Evolutionary conservation across 306 rosid species (phyloP).

Genomic region (Carpinus viminea): DNA sequence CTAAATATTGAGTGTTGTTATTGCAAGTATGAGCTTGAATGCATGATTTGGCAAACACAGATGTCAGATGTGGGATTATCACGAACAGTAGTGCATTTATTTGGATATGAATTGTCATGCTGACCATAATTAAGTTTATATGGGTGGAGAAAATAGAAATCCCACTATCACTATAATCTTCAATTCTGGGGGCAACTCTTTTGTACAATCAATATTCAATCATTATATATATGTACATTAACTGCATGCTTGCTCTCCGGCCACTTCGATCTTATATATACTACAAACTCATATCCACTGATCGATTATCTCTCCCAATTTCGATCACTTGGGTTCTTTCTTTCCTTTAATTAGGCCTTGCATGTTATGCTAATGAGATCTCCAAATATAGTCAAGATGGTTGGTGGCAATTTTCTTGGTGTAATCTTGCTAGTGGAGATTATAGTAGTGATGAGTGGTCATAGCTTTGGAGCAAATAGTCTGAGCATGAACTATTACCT

Average conservation of each 20-base stretch:
- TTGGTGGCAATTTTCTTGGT: slow-evolving; percentile 22
- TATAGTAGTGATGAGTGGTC: slow-evolving; percentile 25
- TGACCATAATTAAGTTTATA: slow-evolving; percentile 7
- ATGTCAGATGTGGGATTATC: too few species aligned
- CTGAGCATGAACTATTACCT: slow-evolving; percentile 58
- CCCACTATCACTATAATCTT: slow-evolving; percentile 31
- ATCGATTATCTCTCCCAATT: slow-evolving; percentile 5
- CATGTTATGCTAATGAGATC: neutral
- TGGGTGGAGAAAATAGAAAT: slow-evolving; percentile 23
- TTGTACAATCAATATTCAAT: slow-evolving; percentile 17
- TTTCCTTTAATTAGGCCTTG: slow-evolving; percentile 3
- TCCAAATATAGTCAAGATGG: slow-evolving; percentile 34
- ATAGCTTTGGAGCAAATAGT: slow-evolving; percentile 34
- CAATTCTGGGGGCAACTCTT: slow-evolving; percentile 16
- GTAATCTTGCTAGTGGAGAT: slow-evolving; percentile 34
- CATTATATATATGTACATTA: slow-evolving; percentile 25
- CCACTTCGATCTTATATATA: neutral
- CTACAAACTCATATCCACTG: slow-evolving; percentile 33
- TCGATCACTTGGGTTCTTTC: slow-evolving; percentile 11
- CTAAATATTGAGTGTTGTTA: too few species aligned
- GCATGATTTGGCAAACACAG: too few species aligned
- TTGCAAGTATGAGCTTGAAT: too few species aligned
- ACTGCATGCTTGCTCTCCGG: slow-evolving; percentile 4
- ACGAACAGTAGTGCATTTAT: too few species aligned
- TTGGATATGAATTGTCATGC: neutral